Conservation (phyloP, 2,329 filamentous ascomycete genomes). For the Ampelomyces quisqualis region DNA sequence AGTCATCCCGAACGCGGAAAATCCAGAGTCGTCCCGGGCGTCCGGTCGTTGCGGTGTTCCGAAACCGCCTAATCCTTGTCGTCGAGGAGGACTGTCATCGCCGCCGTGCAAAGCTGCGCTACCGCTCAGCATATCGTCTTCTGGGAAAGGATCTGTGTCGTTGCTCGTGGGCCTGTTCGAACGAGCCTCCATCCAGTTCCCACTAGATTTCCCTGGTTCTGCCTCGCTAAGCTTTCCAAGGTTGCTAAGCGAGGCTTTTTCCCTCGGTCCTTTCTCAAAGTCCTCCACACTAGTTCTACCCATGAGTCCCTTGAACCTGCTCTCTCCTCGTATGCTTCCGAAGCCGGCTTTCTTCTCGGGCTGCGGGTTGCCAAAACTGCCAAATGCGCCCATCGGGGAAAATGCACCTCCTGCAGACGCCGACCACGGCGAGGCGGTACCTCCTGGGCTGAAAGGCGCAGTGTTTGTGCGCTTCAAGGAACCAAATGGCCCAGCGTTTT, state of each 20-base stretch:
- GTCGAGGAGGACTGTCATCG: slow-evolving; percentile 61
- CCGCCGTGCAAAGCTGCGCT: slow-evolving; percentile 75
- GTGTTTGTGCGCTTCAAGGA: slow-evolving; percentile 59
- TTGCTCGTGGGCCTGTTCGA: slow-evolving; percentile 55
- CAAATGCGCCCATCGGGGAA: slow-evolving; percentile 80
- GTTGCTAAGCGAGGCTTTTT: slow-evolving; percentile 57
- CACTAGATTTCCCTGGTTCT: slow-evolving; percentile 50
- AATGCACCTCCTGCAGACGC: slow-evolving; percentile 63
- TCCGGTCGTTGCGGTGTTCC: slow-evolving; percentile 49
- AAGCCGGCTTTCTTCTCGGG: slow-evolving; percentile 70
- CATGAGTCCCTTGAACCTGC: slow-evolving; percentile 81
- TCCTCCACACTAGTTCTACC: slow-evolving; percentile 75
- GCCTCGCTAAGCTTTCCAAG: slow-evolving; percentile 57
- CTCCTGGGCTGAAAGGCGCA: slow-evolving; percentile 54
- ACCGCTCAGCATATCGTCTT: slow-evolving; percentile 65
- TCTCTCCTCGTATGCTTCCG: slow-evolving; percentile 70
- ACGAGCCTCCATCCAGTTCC: slow-evolving; percentile 54
- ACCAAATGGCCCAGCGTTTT: slow-evolving; percentile 52
- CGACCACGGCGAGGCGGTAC: slow-evolving; percentile 59
- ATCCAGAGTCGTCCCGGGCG: slow-evolving; percentile 59
- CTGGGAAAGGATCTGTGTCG: slow-evolving; percentile 72
- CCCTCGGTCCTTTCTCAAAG: slow-evolving; percentile 53
- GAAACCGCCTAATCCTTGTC: slow-evolving; percentile 48
- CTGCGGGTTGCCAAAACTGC: slow-evolving; percentile 69
- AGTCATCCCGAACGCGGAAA: slow-evolving; percentile 63